Percentiles rank a stretch among this genome's conserved stretches.
These are phyloP conservation scores for Oleoguttula mirabilis DNA, from an alignment of 495 filamentous ascomycete species.

Conservation along the genomic window DNA sequence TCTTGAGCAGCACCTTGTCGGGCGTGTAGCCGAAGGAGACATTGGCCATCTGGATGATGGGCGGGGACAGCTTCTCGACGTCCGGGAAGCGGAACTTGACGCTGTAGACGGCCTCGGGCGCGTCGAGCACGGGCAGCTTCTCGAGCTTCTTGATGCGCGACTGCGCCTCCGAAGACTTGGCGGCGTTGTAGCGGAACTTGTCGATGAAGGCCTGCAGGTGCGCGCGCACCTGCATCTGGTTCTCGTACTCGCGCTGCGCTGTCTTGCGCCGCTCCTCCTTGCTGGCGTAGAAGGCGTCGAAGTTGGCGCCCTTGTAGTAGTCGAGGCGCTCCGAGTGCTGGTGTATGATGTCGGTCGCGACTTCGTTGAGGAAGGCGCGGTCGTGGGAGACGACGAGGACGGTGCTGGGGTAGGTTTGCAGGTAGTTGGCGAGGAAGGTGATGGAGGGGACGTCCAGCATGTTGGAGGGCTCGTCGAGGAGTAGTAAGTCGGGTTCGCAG, in stretches of 20 bases:
- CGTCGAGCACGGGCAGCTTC: constrained; percentile 81
- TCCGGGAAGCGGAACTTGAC: constrained; percentile 98
- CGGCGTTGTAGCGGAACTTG: constrained; percentile 99
- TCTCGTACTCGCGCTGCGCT: constrained; percentile 95
- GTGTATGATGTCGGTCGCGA: constrained; percentile 98
- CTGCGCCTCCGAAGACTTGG: constrained; percentile 96
- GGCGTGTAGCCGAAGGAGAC: constrained; percentile 83
- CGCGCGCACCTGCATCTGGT: constrained; percentile 85
- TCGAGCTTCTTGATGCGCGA: constrained; percentile 98
- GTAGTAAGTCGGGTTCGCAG: constrained; percentile 91
- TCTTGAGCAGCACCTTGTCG: constrained; percentile 66
- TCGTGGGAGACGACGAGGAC: constrained; percentile 97
- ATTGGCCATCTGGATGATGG: constrained; percentile 92
- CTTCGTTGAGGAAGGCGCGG: constrained; percentile 96
- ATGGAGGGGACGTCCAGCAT: constrained; percentile 99
- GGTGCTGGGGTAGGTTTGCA: constrained; percentile 87
- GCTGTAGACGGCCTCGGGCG: constrained; percentile 86
- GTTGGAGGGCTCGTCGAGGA: constrained; percentile 99
- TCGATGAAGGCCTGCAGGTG: constrained; percentile 96
- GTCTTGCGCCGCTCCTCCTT: constrained; percentile 95
- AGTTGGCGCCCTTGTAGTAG: constrained; percentile 98
- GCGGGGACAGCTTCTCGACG: constrained; percentile 92
- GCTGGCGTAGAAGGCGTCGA: constrained; percentile 95
- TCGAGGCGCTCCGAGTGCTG: constrained; percentile 94
- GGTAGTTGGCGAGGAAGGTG: constrained; percentile 93